Percentiles rank a stretch among this genome's conserved stretches.
These are phyloP conservation scores for Dactylonectria estremocensis DNA, from an alignment of 2,329 filamentous ascomycete genomes.

Conservation along the genomic window DNA sequence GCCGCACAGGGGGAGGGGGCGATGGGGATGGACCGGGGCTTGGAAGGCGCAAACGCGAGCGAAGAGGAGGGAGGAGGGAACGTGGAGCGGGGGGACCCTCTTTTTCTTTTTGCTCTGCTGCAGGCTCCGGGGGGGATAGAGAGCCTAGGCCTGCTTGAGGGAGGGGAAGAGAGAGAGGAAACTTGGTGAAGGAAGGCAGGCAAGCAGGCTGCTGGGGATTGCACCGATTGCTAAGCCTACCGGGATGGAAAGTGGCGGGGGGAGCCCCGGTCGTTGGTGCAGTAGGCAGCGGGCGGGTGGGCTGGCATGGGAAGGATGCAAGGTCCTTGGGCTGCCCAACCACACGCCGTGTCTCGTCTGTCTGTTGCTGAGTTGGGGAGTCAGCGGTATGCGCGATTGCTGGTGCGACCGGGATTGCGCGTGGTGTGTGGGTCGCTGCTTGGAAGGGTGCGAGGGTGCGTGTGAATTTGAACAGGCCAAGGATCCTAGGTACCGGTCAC, in stretches of 20 bases:
- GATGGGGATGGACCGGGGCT: slow-evolving; percentile 39
- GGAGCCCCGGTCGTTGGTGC: slow-evolving; percentile 18
- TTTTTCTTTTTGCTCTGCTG: slow-evolving; percentile 17
- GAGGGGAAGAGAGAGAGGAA: not conserved
- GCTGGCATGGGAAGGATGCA: slow-evolving; percentile 41
- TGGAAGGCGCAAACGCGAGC: slow-evolving; percentile 33
- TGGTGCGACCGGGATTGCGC: slow-evolving; percentile 39
- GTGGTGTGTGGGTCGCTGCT: slow-evolving; percentile 38
- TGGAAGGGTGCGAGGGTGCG: slow-evolving; percentile 7
- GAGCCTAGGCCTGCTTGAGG: slow-evolving; percentile 15
- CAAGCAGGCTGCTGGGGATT: slow-evolving; percentile 14
- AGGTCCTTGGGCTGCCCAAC: slow-evolving; percentile 42
- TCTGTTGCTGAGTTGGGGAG: slow-evolving; percentile 50
- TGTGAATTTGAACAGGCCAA: slow-evolving; percentile 20
- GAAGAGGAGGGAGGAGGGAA: slow-evolving; percentile 36
- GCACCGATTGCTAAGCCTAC: slow-evolving; percentile 27
- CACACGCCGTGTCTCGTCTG: slow-evolving; percentile 40
- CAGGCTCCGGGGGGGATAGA: not conserved
- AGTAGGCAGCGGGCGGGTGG: slow-evolving; percentile 28
- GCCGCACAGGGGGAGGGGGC: slow-evolving; percentile 40
- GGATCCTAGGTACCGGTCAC: slow-evolving; percentile 13
- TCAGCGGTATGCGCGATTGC: slow-evolving; percentile 38
- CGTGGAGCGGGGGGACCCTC: slow-evolving; percentile 40
- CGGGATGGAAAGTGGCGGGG: slow-evolving; percentile 27
- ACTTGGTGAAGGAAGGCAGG: no score